Conservation (phyloP, 345 rosid species). For the Leavenworthia alabamica region DNA sequence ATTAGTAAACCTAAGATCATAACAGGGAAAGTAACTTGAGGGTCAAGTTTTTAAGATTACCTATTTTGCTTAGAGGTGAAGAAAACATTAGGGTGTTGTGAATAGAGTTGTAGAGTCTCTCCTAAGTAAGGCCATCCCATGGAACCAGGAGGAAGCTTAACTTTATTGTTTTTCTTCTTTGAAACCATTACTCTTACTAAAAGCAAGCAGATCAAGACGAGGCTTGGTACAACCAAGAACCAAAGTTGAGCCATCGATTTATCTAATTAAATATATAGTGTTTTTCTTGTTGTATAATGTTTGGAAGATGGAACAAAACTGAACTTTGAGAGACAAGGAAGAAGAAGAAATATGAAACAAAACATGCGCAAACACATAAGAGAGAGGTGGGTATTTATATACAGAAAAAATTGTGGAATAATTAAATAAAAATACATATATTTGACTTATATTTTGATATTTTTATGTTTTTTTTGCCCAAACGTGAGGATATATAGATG, state of each 20-base stretch:
- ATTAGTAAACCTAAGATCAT: background rate
- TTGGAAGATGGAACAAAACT: background rate
- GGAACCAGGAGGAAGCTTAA: slow-evolving; percentile 81
- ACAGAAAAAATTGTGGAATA: background rate
- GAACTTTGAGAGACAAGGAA: background rate
- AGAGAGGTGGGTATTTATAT: slow-evolving; percentile 28
- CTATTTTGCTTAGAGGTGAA: slow-evolving; percentile 54
- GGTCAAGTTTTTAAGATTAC: slow-evolving; percentile 27
- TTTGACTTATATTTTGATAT: background rate
- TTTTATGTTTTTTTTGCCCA: slow-evolving; percentile 5
- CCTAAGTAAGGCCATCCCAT: slow-evolving; percentile 86
- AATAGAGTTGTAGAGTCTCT: slow-evolving; percentile 73
- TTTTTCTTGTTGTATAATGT: background rate
- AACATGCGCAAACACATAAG: background rate
- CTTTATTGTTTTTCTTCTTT: slow-evolving; percentile 14
- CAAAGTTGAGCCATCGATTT: slow-evolving; percentile 17
- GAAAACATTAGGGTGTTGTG: slow-evolving; percentile 71
- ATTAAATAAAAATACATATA: slow-evolving; percentile 5
- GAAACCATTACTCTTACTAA: slow-evolving; percentile 14
- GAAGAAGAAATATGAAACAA: background rate
- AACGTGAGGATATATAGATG: slow-evolving; percentile 16
- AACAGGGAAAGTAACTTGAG: background rate
- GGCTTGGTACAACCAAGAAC: slow-evolving; percentile 10
- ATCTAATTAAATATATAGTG: background rate
- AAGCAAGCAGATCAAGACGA: slow-evolving; percentile 23